Evolutionary conservation across 805 yeast species (phyloP), one percentile per base, ranked within the genome.

Genomic region (Deakozyma indianensis): DNA sequence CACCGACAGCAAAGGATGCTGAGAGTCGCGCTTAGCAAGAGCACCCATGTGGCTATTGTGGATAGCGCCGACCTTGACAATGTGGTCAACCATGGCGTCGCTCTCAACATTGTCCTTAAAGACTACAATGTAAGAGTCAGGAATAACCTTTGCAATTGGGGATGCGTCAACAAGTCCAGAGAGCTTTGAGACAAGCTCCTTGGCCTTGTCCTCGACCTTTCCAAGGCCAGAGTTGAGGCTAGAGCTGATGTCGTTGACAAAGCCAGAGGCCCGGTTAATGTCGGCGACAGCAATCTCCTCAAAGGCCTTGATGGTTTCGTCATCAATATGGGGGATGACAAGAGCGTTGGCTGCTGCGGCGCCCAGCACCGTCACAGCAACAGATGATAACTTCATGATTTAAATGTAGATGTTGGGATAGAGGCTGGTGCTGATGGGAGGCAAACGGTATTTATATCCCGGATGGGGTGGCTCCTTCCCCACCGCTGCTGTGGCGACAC

Each of bases 51-150:
- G 40, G 35, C 44, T 48, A 22, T 44, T 50, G 47, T 62, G 63
- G 41, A 51, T 50, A 47, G 72, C 68, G 27, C 71, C 64, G 50
- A 83, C 75, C 78, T 83, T 73, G 57, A 75, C 74, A 58, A 71
- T 72, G 68, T 87, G 95, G 70, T 77, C 73, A 28, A 68, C 66
- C 24, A 73, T 66, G 50, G 73, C 74, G 35, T 75, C 74, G 23
- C 70, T 62, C n/a, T 72, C 56, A 28, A 77, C 67, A 43, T 67
- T 73, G 43, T 75, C 75, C 67, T 84, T 86, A 67, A 87, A 78
- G 45, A 87, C 87, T 54, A 88, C 67, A 51, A 88, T 86, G 67
- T 84, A 88, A 18, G 56, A 51, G 46, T 56, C 57, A 23, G 51
- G 57, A 48, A 56, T 47, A 27, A 49, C 23, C 45, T 55, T 49